These are phyloP conservation scores for Calonectria henricotiae DNA, from an alignment of 2,329 filamentous ascomycete species.

Conservation along the genomic window DNA sequence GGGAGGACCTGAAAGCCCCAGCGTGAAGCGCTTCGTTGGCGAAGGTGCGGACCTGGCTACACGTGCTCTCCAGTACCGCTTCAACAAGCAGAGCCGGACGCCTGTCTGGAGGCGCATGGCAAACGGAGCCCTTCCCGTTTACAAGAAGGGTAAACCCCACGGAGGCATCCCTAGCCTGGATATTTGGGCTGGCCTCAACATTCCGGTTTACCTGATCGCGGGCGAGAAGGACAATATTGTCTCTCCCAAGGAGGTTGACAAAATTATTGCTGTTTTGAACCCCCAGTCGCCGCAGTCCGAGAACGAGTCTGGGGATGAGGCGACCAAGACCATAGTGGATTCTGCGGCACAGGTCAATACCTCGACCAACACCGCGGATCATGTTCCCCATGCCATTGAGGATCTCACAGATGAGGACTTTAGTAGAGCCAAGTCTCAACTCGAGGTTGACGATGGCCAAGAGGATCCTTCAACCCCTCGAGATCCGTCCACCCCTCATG, in stretches of 20 bases:
- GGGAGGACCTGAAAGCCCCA: constrained; percentile 84
- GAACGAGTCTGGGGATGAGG: constrained; percentile 50
- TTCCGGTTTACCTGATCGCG: constrained; percentile 85
- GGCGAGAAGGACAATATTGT: constrained; percentile 85
- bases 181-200: constrained; percentile 80
- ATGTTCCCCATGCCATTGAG: constrained; percentile 59
- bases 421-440: constrained; percentile 44
- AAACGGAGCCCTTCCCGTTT: constrained; percentile 78
- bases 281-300: constrained; percentile 31
- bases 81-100: constrained; percentile 88
- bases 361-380: constrained; percentile 52
- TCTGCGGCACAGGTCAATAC: constrained; percentile 66
- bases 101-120: constrained; percentile 88
- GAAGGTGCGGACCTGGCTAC: constrained; percentile 76
- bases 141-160: constrained; percentile 66
- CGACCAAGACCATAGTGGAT: constrained; percentile 59
- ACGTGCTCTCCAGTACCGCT: constrained; percentile 78
- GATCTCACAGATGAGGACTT: constrained; percentile 52
- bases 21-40: constrained; percentile 85
- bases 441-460: constrained; percentile 42
- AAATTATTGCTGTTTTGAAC: constrained; percentile 70
- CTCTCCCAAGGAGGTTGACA: constrained; percentile 78
- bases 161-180: constrained; percentile 80
- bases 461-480: constrained; percentile 53
- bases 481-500: constrained; percentile 66